Conservation (phyloP, 257 asterid species). For the Solanum bukasovii region DNA sequence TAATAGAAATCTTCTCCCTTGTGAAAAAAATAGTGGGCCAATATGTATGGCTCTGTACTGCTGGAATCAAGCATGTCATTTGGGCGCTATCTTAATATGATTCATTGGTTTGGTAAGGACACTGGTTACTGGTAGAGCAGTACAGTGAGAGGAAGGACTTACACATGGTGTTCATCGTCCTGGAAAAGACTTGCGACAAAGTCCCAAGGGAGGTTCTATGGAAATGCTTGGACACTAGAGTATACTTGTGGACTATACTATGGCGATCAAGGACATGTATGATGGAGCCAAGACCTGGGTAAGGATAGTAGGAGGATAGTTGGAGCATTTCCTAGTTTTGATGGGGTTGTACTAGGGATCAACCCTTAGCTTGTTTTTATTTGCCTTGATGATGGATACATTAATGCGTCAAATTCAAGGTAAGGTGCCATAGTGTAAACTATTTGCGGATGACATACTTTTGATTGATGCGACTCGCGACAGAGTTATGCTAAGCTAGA, state of each 20-base stretch:
- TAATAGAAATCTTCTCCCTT: background rate
- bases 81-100: background rate
- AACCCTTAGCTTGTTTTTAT: background rate
- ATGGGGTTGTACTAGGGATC: background rate
- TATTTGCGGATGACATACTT: background rate
- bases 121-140: background rate
- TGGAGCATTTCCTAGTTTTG: background rate
- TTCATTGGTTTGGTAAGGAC: background rate
- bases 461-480: background rate
- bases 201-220: background rate
- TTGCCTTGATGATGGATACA: background rate
- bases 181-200: background rate
- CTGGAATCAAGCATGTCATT: background rate
- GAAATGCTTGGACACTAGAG: background rate
- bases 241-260: background rate
- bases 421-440: background rate
- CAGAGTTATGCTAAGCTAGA: background rate
- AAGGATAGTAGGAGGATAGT: background rate
- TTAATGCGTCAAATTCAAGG: background rate
- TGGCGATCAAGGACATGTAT: background rate
- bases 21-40: background rate
- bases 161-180: background rate
- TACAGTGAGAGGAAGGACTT: background rate
- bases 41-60: background rate
- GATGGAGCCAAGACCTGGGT: background rate